Evolutionary conservation across 2,329 filamentous ascomycete genomes (phyloP), one percentile per base, ranked within the genome.

Genomic region (Purpureocillium takamizusanense): DNA sequence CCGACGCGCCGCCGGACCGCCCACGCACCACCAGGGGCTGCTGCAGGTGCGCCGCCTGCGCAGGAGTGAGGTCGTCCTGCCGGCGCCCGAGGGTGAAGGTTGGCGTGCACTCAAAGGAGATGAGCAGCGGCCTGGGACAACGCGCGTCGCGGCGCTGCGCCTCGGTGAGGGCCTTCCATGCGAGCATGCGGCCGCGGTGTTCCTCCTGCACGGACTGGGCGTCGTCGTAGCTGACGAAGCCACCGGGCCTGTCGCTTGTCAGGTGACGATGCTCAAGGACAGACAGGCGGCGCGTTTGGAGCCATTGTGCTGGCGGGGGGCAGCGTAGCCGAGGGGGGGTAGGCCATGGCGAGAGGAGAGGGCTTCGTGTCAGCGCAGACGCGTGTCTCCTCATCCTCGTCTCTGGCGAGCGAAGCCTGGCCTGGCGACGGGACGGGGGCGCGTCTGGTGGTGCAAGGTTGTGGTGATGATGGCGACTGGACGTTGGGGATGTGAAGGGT

Each of bases 71-170:
- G 60, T 53, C 41, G 50, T 56, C 59, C 53, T 95, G 88, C 25
- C 92, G 83, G 6, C 90, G 83, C 39, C 92, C 92, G 47, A 89
- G 83, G 12, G 90, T 95, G 63, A 92, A 95, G 34, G 88, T 86
- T 2, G 89, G 87, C 27, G 72, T 65, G 35, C 88, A 84, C 38
- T 86, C 81, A 61, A 94, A 92, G 46, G 86, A 88, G 45, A 97
- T 70, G 46, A 97, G 70, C 25, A 76, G 78, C 18, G 87, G 85
- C 12, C 69, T 65, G 1, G 83, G 83, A 8, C 72, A 59, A 4
- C 63, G 46, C 2, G 58, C 2, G 11, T 36, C 33, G 15, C 32
- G 18, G n/a, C 33, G 36, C 16, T 47, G 28, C 25, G 45, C 36
- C 14, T 51, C 36, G 15, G 49, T 17, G 34, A 51, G 39, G 42